Base-by-base conservation (phyloP, 1,139 yeast species). In the Geotrichum reessii region DNA sequence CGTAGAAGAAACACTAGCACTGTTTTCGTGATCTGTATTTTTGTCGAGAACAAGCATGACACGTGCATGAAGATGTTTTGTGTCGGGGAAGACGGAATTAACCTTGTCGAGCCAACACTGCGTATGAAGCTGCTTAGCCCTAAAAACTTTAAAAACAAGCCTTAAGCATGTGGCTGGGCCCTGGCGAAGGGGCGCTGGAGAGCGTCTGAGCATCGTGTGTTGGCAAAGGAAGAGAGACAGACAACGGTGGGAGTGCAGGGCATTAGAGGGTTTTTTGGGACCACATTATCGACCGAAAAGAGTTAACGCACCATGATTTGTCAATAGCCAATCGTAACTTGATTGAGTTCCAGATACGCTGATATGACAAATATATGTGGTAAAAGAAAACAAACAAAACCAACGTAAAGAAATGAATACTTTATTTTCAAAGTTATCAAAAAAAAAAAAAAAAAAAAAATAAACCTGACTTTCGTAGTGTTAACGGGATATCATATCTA, bases 31-130 rank as follows among this genome's bases (percentile, higher is more conserved):
- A 14, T 14, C 14, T 7, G 2, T 6, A 19, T 14, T 2, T 37
- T 55, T 53, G 40, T 48, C 49, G 12, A 56, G 56, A 4, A 59
- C 44, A n/a, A 59, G 49, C 37, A 62, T 62, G 7, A 67, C 60
- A 11, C 70, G 62, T n/a, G 65, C 57, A 52, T 67, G 67, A 19
- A 67, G 61, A 46, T 63, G 53, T 17, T 47, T 19, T 3, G 44
- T 44, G 50, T 56, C 28, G 2, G 59, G 59, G 37, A 56, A 56
- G 8, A 14, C 25, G 28, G n/a, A 44, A 24, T 28, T 44, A 37
- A 37, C 27, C n/a, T 6, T 33, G 25, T 19, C 53, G 25, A 17
- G 44, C 24, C 47, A 22, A 40, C 37, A 33, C 47, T 17, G 48
- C 6, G 17, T 40, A 17, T 40, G 53, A 24, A 17, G 53, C 48